Evolutionary conservation across 305 asterid species (phyloP), one percentile per base, ranked within the genome.

Genomic region (Ilex paraguariensis): DNA sequence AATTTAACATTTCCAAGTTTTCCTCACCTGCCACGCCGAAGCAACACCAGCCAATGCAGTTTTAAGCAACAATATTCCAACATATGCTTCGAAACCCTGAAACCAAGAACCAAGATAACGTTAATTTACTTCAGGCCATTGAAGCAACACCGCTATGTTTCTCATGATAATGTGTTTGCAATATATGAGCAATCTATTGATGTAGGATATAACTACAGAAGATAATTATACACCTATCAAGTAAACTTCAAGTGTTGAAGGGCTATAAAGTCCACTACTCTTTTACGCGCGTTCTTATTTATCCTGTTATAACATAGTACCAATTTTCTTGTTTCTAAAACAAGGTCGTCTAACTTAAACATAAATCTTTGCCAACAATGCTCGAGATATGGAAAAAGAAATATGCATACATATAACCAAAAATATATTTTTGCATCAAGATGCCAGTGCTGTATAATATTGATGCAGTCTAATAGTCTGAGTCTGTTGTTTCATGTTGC

Each of bases 51-150:
- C 83, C 72, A 86, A 52, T 61, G 96, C 96, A 73, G 95, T 87
- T 76, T 84, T 79, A 54, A 93, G 97, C 72, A 90, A 78, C 81
- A 83, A 77, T 60, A 86, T 64, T 64, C 99, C 99, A 73, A 90
- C 77, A 81, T 90, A 90, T 56, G 95, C 99, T 86, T 93, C 96
- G 49, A 87, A 84, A 31, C 86, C 95, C 97, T 90, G 92, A 66
- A 76, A 65, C 45, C 42, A 70, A 70, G 55, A 62, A 60, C 40
- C 64, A 5, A 40, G 45, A 61, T 36, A 44, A 46, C 31, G 28
- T 11, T 42, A 32, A 50, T 17, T 54, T 14, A 14, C 28, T 54
- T 28, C 31, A 13, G n/a, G 5, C 13, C 52, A 3, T 13, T 46
- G n/a, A 46, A 11, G n/a, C 13, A 4, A 46, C 52, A 46, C 5